phyloP scores from a whole-genome alignment of 2,329 filamentous ascomycete species.

The Verticillium zaregamsianum region DNA sequence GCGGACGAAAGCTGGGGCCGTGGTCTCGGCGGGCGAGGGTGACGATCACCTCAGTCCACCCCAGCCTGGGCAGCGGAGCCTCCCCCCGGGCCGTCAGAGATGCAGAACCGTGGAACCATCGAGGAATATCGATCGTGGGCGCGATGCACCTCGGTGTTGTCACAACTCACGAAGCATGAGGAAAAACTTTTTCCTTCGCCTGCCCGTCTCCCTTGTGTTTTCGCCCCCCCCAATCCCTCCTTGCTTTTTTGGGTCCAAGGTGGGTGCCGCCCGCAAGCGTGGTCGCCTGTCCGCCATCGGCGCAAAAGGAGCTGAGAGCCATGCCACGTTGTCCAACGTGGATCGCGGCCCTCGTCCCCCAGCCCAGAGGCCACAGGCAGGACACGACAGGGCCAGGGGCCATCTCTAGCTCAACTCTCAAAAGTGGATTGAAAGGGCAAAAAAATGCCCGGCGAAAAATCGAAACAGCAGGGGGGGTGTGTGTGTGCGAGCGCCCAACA shows the following conservation, averaged over 20 bases:
- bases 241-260: background rate
- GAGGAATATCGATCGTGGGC: background rate
- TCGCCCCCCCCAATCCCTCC: background rate
- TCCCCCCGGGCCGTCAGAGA: background rate
- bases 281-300: background rate
- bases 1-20: background rate
- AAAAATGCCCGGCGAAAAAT: background rate
- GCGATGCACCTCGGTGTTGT: background rate
- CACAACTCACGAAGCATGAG: background rate
- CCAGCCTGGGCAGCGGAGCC: background rate
- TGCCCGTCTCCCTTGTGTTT: background rate
- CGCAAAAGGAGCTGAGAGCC: background rate
- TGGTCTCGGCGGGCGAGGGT: background rate
- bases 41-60: background rate
- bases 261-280: background rate
- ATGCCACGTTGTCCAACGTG: background rate
- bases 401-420: background rate
- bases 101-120: background rate
- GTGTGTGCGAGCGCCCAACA: background rate
- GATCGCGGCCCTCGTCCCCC: background rate
- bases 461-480: background rate
- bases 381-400: background rate
- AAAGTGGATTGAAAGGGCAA: background rate
- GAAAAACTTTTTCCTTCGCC: background rate
- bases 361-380: background rate